phyloP scores from a whole-genome alignment of 2,329 filamentous ascomycete genomes.

The Colletotrichum abscissum region DNA sequence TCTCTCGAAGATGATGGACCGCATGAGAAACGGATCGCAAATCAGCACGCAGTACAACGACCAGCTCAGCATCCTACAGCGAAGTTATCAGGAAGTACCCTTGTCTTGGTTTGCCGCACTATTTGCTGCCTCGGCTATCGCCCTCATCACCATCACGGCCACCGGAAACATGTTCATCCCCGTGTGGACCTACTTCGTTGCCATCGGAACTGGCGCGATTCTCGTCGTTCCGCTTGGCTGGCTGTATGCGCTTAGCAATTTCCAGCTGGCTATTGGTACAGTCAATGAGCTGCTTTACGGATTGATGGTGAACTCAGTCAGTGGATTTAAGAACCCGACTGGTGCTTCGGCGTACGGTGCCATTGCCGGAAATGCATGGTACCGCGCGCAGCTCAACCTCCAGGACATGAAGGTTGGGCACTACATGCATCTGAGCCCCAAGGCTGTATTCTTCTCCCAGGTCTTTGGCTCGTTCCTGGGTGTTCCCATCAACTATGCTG shows the following conservation, averaged over 20 bases:
- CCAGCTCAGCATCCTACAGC: constrained; percentile 68
- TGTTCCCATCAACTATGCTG: constrained; percentile 70
- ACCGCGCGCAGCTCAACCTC: constrained; percentile 66
- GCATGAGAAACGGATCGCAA: constrained; percentile 55
- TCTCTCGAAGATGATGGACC: constrained; percentile 19
- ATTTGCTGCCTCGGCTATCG: constrained; percentile 57
- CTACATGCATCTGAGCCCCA: constrained; percentile 67
- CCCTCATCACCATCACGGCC: constrained; percentile 61
- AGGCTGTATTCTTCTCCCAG: constrained; percentile 70
- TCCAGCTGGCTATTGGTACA: constrained; percentile 46
- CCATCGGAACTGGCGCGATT: constrained; percentile 63
- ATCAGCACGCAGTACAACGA: constrained; percentile 63
- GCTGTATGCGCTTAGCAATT: constrained; percentile 70
- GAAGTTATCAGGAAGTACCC: constrained; percentile 68
- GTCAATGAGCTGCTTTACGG: constrained; percentile 69
- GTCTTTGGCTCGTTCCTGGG: constrained; percentile 69
- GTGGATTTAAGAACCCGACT: constrained; percentile 60
- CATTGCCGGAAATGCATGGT: constrained; percentile 72
- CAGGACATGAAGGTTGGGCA: constrained; percentile 61
- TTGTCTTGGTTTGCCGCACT: constrained; percentile 67
- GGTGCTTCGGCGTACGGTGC: constrained; percentile 68
- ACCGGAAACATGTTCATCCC: constrained; percentile 67
- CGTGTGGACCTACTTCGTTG: constrained; percentile 70
- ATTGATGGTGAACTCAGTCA: constrained; percentile 65
- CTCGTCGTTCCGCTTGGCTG: constrained; percentile 68